Conservation (phyloP, 2,329 filamentous ascomycete species). For the Thermomyces lanuginosus region DNA sequence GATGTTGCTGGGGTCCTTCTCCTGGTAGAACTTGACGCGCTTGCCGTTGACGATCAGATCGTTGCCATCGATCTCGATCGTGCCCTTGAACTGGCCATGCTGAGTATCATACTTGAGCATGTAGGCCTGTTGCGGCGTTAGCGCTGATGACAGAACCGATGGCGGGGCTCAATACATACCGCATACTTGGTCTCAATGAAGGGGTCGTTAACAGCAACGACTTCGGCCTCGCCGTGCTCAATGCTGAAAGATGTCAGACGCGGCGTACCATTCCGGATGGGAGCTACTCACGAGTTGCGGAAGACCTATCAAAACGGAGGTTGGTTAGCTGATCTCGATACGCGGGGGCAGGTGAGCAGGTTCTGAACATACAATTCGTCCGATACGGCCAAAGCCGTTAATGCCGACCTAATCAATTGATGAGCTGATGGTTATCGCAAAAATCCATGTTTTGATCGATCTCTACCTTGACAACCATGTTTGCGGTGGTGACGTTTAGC, state of each 20-base stretch:
- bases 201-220: slow-evolving; percentile 97
- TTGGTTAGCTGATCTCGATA: slow-evolving; percentile 11
- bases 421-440: slow-evolving; percentile 27
- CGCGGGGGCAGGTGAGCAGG: slow-evolving; percentile 1
- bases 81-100: slow-evolving; percentile 93
- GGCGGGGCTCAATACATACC: slow-evolving; percentile 43
- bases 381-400: slow-evolving; percentile 99
- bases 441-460: slow-evolving; percentile 1
- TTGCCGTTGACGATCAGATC: slow-evolving; percentile 83
- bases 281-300: slow-evolving; percentile 68
- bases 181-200: slow-evolving; percentile 98
- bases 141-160: slow-evolving; percentile 2
- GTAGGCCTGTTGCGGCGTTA: slow-evolving; percentile 51
- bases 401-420: slow-evolving; percentile 66
- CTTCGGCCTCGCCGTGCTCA: slow-evolving; percentile 73
- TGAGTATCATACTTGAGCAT: slow-evolving; percentile 99
- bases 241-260: slow-evolving; percentile 32
- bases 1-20: slow-evolving; percentile 79
- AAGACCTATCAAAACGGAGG: slow-evolving; percentile 44
- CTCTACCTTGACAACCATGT: slow-evolving; percentile 22
- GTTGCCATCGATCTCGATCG: slow-evolving; percentile 56
- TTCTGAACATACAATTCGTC: slow-evolving; percentile 53
- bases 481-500: slow-evolving; percentile 11
- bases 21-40: slow-evolving; percentile 83
- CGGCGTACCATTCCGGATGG: neutral